Evolutionary conservation across 805 yeast species (phyloP).

Genomic region (Teunomyces atbi): DNA sequence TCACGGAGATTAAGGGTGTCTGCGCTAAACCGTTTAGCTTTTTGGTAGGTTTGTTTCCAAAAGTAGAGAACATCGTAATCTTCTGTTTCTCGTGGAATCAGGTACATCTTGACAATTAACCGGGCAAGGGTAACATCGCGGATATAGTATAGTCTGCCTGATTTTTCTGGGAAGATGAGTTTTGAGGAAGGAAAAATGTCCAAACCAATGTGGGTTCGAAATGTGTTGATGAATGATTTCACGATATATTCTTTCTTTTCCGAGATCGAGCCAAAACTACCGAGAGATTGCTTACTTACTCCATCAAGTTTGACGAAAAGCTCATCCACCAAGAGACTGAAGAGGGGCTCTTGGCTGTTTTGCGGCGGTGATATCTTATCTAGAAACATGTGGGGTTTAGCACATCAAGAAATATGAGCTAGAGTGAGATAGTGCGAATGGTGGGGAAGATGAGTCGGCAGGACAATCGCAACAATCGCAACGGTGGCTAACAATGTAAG

Average conservation of each 20-base stretch:
- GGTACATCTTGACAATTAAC: conserved; percentile 46
- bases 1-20: conserved; percentile 45
- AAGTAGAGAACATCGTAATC: conserved; percentile 48
- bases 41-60: conserved; percentile 38
- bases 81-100: conserved; percentile 57
- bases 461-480: background rate
- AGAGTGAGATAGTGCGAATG: background rate
- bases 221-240: conserved; percentile 27
- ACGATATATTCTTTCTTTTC: conserved; percentile 27
- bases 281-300: conserved; percentile 25
- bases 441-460: background rate
- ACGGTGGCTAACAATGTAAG: background rate
- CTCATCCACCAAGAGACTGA: conserved; percentile 38
- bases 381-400: background rate
- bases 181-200: conserved; percentile 67
- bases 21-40: conserved; percentile 32
- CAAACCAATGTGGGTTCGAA: conserved; percentile 36
- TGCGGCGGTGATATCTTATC: conserved; percentile 20
- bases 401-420: no score
- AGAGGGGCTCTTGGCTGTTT: conserved; percentile 42
- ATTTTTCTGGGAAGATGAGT: conserved; percentile 62
- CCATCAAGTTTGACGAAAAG: conserved; percentile 42
- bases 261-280: conserved; percentile 20
- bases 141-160: conserved; percentile 58
- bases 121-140: conserved; percentile 62